Percentiles rank a stretch among this genome's conserved stretches.
These are phyloP conservation scores for Epichloe sibirici DNA, from an alignment of 2,329 filamentous ascomycete genomes.

Conservation along the genomic window DNA sequence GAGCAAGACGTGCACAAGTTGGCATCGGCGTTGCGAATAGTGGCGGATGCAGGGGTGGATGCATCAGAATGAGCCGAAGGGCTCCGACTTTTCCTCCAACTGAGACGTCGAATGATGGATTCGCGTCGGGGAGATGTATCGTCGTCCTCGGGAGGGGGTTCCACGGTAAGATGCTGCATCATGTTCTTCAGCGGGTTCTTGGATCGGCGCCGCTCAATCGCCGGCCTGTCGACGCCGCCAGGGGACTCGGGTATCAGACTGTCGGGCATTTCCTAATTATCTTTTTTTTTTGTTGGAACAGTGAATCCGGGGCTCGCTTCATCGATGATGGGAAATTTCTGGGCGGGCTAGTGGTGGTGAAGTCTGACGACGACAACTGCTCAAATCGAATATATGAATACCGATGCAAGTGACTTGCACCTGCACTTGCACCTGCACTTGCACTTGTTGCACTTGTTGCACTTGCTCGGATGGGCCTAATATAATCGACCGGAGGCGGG, in stretches of 20 bases:
- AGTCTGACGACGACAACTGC: too few relatives aligned
- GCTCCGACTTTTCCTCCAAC: slow-evolving; percentile 24
- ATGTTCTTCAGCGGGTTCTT: slow-evolving; percentile 24
- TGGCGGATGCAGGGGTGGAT: slow-evolving; percentile 8
- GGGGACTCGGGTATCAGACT: slow-evolving; percentile 15
- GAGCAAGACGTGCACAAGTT: slow-evolving; percentile 20
- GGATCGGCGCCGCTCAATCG: slow-evolving; percentile 19
- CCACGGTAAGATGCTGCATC: slow-evolving; percentile 26
- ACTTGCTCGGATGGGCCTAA: too few relatives aligned
- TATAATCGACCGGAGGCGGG: neutral
- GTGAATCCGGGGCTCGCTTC: neutral
- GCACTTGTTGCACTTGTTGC: too few relatives aligned
- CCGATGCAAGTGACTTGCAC: too few relatives aligned
- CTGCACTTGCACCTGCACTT: too few relatives aligned
- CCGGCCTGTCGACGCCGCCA: slow-evolving; percentile 13
- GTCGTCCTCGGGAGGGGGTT: slow-evolving; percentile 17
- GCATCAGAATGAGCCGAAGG: slow-evolving; percentile 22
- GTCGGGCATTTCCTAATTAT: slow-evolving; percentile 15
- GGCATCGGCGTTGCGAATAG: slow-evolving; percentile 17
- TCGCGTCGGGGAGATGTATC: slow-evolving; percentile 16
- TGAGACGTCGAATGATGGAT: slow-evolving; percentile 24
- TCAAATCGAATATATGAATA: too few relatives aligned
- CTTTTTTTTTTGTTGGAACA: neutral
- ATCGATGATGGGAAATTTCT: neutral
- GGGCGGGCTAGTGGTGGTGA: neutral